A percentile compares a stretch with the other conserved stretches of the same genome.
Conservation (phyloP, 1,284 basidiomycete genomes). For the Gymnopus androsaceus region DNA sequence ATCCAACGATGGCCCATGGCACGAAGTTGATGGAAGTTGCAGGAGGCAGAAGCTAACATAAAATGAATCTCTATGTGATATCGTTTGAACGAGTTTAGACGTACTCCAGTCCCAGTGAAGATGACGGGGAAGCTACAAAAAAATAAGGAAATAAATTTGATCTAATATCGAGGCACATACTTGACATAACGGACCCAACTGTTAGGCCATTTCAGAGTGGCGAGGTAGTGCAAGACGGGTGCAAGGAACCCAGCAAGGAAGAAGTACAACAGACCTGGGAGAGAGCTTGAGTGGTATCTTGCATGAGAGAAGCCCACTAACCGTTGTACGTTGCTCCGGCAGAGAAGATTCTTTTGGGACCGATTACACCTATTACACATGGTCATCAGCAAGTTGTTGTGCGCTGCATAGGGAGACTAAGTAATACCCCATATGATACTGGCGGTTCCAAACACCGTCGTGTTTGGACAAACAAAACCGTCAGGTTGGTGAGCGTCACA, state of each 20-base stretch:
- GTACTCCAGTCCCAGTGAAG: slow-evolving; percentile 18
- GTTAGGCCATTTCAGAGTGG: slow-evolving; percentile 36
- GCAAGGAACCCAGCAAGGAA: slow-evolving; percentile 42
- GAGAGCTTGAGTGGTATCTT: neutral
- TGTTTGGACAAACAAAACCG: slow-evolving; percentile 27
- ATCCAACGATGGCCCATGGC: slow-evolving; percentile 57
- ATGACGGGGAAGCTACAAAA: slow-evolving; percentile 12
- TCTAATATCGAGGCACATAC: slow-evolving; percentile 26
- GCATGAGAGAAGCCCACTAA: slow-evolving; percentile 22
- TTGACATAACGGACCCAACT: slow-evolving; percentile 45
- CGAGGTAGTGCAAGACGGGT: slow-evolving; percentile 41
- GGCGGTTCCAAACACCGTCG: slow-evolving; percentile 27
- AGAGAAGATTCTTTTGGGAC: slow-evolving; percentile 42
- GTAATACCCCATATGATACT: slow-evolving; percentile 38
- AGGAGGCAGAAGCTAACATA: slow-evolving; percentile 16
- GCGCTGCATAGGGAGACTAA: no score
- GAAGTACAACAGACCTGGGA: slow-evolving; percentile 39
- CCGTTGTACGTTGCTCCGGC: slow-evolving; percentile 41
- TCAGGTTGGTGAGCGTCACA: slow-evolving; percentile 22
- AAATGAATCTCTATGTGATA: no score
- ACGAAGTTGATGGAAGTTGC: slow-evolving; percentile 63
- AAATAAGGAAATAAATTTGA: neutral
- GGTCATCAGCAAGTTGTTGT: no score
- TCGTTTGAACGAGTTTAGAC: no score
- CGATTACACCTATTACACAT: no score